These are phyloP conservation scores for Cutaneotrichosporon mucoides DNA, from an alignment of 1,284 basidiomycete species.

Conservation along the genomic window DNA sequence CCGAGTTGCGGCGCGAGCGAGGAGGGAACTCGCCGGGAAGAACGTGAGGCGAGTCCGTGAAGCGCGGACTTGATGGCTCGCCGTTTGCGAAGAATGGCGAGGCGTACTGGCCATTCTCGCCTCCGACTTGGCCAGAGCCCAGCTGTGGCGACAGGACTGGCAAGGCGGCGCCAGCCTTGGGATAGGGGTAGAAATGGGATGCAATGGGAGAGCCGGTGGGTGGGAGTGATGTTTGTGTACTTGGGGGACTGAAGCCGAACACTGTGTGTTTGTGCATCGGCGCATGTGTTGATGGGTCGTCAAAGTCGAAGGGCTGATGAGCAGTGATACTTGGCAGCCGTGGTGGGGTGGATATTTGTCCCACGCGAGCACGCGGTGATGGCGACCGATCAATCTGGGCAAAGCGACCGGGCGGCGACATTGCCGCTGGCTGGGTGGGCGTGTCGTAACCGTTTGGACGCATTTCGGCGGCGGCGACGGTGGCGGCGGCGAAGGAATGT, in stretches of 20 bases:
- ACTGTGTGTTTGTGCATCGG: background rate
- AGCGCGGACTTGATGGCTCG: constrained; percentile 10
- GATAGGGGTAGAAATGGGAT: background rate
- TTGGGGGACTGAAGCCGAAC: constrained; percentile 4
- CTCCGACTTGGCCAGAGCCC: background rate
- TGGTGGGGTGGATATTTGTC: background rate
- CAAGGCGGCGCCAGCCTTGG: constrained; percentile 9
- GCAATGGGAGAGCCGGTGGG: constrained; percentile 4
- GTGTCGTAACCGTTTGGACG: background rate
- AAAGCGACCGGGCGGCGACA: background rate
- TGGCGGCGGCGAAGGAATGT: background rate
- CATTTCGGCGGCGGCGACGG: background rate
- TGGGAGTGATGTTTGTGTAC: background rate
- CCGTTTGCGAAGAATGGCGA: background rate
- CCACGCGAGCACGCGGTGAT: background rate
- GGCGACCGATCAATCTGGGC: constrained; percentile 5
- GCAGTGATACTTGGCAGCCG: constrained; percentile 6
- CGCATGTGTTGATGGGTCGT: background rate
- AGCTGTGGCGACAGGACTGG: constrained; percentile 10
- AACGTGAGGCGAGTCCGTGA: constrained; percentile 26
- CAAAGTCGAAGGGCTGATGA: constrained; percentile 4
- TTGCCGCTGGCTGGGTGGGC: constrained; percentile 1
- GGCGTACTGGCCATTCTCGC: background rate
- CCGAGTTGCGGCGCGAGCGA: constrained; percentile 24
- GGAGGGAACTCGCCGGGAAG: constrained; percentile 11